phyloP scores from a whole-genome alignment of 345 rosid species.

The Turritis glabra region DNA sequence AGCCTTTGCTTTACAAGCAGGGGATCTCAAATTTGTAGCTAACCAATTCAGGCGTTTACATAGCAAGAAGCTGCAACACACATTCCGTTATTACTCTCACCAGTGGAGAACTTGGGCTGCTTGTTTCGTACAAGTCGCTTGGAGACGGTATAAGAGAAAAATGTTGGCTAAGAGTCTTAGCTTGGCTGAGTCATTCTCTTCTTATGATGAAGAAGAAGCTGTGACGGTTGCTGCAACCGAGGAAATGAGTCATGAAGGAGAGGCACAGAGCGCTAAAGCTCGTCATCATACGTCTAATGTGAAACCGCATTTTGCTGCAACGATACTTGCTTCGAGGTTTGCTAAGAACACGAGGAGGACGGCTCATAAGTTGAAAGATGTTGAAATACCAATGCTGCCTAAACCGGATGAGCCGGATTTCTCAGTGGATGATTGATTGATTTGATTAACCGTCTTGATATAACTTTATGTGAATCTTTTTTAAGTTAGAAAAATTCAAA shows the following conservation, averaged over 20 bases:
- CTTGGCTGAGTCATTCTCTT: slow-evolving; percentile 47
- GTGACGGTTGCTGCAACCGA: slow-evolving; percentile 27
- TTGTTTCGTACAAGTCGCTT: slow-evolving; percentile 62
- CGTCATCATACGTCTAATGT: slow-evolving; percentile 42
- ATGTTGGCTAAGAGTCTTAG: slow-evolving; percentile 45
- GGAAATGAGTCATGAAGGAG: slow-evolving; percentile 33
- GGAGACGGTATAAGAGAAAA: slow-evolving; percentile 58
- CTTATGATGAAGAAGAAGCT: slow-evolving; percentile 36
- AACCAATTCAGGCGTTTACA: slow-evolving; percentile 64
- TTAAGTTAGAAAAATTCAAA: slow-evolving; percentile 18
- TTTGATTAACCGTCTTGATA: slow-evolving; percentile 27
- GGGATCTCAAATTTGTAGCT: slow-evolving; percentile 66
- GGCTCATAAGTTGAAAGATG: slow-evolving; percentile 65
- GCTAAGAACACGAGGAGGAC: slow-evolving; percentile 88
- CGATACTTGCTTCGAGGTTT: slow-evolving; percentile 74
- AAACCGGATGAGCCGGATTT: slow-evolving; percentile 94
- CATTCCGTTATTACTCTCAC: slow-evolving; percentile 61
- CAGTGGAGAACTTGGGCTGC: slow-evolving; percentile 80
- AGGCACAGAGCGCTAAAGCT: neutral
- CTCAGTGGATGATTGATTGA: slow-evolving; percentile 56
- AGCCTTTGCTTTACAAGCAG: slow-evolving; percentile 64
- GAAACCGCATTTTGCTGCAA: slow-evolving; percentile 66
- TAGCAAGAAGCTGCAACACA: slow-evolving; percentile 66
- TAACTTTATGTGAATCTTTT: slow-evolving; percentile 3
- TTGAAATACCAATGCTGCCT: slow-evolving; percentile 65